phyloP scores from a whole-genome alignment of 495 filamentous ascomycete species.

The Hypoxylon crocopeplum region DNA sequence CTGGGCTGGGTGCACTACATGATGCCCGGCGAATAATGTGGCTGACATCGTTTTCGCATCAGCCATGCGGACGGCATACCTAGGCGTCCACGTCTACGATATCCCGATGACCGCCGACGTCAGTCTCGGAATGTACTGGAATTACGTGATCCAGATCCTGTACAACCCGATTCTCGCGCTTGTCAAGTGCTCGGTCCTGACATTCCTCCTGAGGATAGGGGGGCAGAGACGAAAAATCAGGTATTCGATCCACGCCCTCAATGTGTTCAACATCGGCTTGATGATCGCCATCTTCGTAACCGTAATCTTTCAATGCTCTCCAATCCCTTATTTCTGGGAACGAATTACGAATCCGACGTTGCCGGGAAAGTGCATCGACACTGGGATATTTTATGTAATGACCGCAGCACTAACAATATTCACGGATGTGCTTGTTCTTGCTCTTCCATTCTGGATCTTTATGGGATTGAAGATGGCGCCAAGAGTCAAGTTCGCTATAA shows the following conservation, averaged over 20 bases:
- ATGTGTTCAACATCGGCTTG: conserved; percentile 57
- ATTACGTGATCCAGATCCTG: conserved; percentile 64
- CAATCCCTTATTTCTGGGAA: conserved; percentile 57
- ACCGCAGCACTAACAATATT: conserved; percentile 58
- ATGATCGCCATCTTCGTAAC: conserved; percentile 63
- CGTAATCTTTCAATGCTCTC: conserved; percentile 65
- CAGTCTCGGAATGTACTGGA: conserved; percentile 50
- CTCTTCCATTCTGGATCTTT: conserved; percentile 57
- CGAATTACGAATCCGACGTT: conserved; percentile 41
- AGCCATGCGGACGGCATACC: conserved; percentile 62
- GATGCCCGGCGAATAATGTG: background rate
- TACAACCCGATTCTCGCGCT: conserved; percentile 70
- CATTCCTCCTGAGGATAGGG: conserved; percentile 61
- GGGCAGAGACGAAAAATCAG: conserved; percentile 55
- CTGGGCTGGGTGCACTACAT: background rate
- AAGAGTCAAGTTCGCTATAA: conserved; percentile 55
- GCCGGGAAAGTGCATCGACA: conserved; percentile 57
- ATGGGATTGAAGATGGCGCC: conserved; percentile 54
- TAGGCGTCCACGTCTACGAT: conserved; percentile 56
- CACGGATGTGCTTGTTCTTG: conserved; percentile 58
- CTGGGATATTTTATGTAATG: conserved; percentile 51
- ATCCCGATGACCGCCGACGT: conserved; percentile 51
- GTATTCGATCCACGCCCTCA: conserved; percentile 54
- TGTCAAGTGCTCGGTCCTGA: conserved; percentile 64
- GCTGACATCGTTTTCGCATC: conserved; percentile 11